These are phyloP conservation scores for Citrus reticulata DNA, from an alignment of 345 rosid species.

Conservation along the genomic window DNA sequence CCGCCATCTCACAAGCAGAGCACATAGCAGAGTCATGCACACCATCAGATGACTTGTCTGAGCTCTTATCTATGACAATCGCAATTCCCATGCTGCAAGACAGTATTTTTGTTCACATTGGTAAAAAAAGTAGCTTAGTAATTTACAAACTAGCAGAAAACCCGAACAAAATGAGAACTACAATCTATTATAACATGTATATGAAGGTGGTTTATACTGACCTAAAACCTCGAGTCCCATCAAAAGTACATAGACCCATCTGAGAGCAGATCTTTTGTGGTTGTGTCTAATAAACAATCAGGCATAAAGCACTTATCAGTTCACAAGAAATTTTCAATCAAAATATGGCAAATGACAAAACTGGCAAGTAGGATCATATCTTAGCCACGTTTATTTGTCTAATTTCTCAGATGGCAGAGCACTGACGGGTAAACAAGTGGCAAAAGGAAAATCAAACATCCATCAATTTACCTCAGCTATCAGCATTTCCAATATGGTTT, in stretches of 20 bases:
- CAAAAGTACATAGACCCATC: constrained; percentile 72
- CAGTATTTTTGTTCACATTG: background rate
- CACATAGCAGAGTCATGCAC: constrained; percentile 53
- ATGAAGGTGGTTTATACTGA: constrained; percentile 19
- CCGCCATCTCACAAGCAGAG: constrained; percentile 83
- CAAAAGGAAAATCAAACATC: background rate
- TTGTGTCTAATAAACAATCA: constrained; percentile 36
- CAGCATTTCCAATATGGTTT: constrained; percentile 65
- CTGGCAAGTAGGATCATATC: background rate
- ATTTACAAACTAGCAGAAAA: background rate
- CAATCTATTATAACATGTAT: background rate
- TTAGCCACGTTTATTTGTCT: background rate
- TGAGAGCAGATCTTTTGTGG: constrained; percentile 80
- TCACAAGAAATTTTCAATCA: background rate
- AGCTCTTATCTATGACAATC: constrained; percentile 48
- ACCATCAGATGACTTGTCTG: constrained; percentile 38
- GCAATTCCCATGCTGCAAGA: constrained; percentile 57
- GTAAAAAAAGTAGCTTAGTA: background rate
- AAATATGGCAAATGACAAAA: background rate
- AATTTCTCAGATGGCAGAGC: background rate
- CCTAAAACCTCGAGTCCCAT: constrained; percentile 71
- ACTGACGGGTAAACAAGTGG: background rate
- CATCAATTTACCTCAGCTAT: constrained; percentile 39
- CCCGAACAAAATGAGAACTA: background rate
- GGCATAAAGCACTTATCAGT: background rate